Evolutionary conservation across 148 eudicot species (phyloP).

Genomic region (Persicaria tinctoria): DNA sequence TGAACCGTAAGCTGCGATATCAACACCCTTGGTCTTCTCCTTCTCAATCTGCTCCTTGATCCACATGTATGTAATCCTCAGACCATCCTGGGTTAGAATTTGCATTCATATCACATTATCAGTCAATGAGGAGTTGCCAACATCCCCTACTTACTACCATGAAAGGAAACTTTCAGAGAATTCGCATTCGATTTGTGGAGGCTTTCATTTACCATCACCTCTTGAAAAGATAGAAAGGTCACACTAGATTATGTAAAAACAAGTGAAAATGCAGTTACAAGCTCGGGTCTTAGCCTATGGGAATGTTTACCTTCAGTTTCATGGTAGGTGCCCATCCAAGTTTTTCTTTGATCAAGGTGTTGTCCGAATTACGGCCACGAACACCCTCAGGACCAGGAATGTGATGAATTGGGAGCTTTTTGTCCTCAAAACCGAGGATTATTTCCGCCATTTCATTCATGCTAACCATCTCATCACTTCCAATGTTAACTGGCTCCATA

Average conservation of each 20-base stretch:
- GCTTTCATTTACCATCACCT: no score
- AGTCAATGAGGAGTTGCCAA: background rate
- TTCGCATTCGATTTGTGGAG: no score
- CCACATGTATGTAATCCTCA: slow-evolving; percentile 91
- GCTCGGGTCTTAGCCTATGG: no score
- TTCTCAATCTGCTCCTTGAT: slow-evolving; percentile 92
- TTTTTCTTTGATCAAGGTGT: slow-evolving; percentile 83
- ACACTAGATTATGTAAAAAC: background rate
- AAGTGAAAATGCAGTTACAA: background rate
- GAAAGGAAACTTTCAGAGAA: no score
- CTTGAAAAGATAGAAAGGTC: no score
- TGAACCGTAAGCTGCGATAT: slow-evolving; percentile 67
- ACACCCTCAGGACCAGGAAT: slow-evolving; percentile 99
- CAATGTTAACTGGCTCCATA: slow-evolving; percentile 84
- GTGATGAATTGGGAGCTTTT: slow-evolving; percentile 78
- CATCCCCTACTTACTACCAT: background rate
- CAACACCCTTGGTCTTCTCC: slow-evolving; percentile 63
- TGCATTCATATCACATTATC: background rate
- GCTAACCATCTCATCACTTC: slow-evolving; percentile 98
- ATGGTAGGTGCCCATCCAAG: slow-evolving; percentile 98
- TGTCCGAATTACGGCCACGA: slow-evolving; percentile 95
- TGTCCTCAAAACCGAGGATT: slow-evolving; percentile 70
- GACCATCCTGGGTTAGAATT: slow-evolving; percentile 53
- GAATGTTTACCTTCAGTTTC: slow-evolving; percentile 55
- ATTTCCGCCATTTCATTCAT: slow-evolving; percentile 99